Evolutionary conservation across 306 rosid species (phyloP).

Genomic region (Cicer yamashitae): DNA sequence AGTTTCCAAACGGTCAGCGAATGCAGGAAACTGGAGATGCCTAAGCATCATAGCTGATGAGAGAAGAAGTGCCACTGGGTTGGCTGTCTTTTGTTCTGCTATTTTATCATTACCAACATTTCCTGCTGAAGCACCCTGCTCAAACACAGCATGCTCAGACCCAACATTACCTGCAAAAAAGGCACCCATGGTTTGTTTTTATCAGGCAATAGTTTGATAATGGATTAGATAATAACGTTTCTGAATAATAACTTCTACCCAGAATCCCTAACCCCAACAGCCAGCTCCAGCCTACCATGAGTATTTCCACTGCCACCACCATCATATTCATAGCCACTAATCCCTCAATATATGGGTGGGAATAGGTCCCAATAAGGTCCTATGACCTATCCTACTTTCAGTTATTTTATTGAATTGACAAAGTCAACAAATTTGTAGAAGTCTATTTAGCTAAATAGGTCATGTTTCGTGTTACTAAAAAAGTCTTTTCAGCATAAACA

Average conservation of each 20-base stretch:
- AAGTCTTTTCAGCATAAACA: background rate
- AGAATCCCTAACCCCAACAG: slow-evolving; percentile 5
- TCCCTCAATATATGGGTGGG: background rate
- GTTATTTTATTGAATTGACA: background rate
- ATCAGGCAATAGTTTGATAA: background rate
- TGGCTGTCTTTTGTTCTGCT: slow-evolving; percentile 71
- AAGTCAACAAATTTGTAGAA: background rate
- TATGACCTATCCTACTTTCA: background rate
- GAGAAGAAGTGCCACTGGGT: slow-evolving; percentile 91
- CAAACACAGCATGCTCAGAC: slow-evolving; percentile 87
- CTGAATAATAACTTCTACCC: slow-evolving; percentile 8
- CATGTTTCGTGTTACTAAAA: background rate
- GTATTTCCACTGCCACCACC: background rate
- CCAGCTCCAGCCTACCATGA: slow-evolving; percentile 18
- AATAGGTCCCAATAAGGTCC: background rate
- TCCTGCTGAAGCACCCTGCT: slow-evolving; percentile 99
- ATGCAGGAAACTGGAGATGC: slow-evolving; percentile 93
- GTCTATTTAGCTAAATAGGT: background rate
- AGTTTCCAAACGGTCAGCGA: slow-evolving; percentile 85
- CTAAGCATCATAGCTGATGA: slow-evolving; percentile 98
- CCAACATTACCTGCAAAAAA: slow-evolving; percentile 83
- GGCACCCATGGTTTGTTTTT: background rate
- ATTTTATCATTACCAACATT: slow-evolving; percentile 76
- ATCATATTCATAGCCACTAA: background rate
- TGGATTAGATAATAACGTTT: background rate